Conservation (phyloP, 2,329 filamentous ascomycete species). For the Cytospora piceae region DNA sequence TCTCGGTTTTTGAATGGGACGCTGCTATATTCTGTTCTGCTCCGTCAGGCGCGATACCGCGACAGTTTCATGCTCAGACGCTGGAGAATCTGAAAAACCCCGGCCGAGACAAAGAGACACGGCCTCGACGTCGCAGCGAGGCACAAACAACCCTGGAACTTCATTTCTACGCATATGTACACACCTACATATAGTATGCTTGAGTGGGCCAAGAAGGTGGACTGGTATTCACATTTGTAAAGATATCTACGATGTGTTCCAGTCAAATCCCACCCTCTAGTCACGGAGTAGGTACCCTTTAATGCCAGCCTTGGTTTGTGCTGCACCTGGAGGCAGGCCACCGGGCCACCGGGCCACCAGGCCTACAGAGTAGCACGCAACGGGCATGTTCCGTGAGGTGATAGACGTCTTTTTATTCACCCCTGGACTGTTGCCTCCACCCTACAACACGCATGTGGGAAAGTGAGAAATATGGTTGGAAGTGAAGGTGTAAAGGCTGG, state of each 20-base stretch:
- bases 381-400: conserved; percentile 13
- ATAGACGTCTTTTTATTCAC: background rate
- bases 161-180: background rate
- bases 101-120: background rate
- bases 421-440: background rate
- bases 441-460: background rate
- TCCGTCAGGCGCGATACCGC: background rate
- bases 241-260: background rate
- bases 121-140: background rate
- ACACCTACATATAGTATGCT: background rate
- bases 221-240: too few relatives aligned
- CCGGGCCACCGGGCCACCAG: too few relatives aligned
- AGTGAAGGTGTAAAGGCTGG: background rate
- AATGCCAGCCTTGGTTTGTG: background rate
- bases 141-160: background rate
- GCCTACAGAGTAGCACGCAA: background rate
- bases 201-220: too few relatives aligned
- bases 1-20: background rate
- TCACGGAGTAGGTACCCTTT: background rate
- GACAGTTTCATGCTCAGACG: background rate
- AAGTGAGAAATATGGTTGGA: background rate
- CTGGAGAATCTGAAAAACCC: background rate
- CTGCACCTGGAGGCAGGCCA: background rate
- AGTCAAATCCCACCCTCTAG: background rate
- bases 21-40: too few relatives aligned